Percentiles rank a stretch among this genome's conserved stretches.
These are phyloP conservation scores for Chrysoporthe deuterocubensis DNA, from an alignment of 2,329 filamentous ascomycete species.

Conservation along the genomic window DNA sequence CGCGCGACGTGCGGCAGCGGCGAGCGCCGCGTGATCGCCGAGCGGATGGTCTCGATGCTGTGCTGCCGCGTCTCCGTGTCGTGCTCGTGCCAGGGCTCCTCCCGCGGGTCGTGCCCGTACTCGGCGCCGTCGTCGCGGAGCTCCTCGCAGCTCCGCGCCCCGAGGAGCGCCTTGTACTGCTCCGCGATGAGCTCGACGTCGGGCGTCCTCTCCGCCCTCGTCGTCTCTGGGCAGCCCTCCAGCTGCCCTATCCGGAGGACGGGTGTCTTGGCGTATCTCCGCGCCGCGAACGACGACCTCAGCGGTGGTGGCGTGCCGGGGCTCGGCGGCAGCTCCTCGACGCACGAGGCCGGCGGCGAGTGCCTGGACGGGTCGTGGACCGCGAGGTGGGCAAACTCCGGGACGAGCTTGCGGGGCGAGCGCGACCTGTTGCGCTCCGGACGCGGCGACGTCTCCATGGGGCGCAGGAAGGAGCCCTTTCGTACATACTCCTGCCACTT, in stretches of 20 bases:
- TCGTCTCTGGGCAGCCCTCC: conserved; percentile 39
- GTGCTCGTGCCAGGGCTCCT: conserved; percentile 1
- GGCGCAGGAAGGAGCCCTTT: conserved; percentile 33
- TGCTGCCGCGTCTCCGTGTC: conserved; percentile 19
- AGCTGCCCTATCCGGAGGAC: conserved; percentile 55
- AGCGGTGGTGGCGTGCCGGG: conserved; percentile 25
- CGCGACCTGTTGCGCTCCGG: conserved; percentile 21
- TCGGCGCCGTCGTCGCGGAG: not conserved
- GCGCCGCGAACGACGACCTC: conserved; percentile 38
- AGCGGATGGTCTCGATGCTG: conserved; percentile 27
- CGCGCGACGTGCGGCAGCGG: conserved; percentile 25
- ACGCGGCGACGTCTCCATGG: conserved; percentile 30
- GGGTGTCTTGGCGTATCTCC: conserved; percentile 56
- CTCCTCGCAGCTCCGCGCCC: conserved; percentile 40
- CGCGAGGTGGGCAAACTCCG: conserved; percentile 44
- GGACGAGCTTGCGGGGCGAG: conserved; percentile 32
- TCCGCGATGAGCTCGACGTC: conserved; percentile 55
- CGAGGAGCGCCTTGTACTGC: conserved; percentile 53
- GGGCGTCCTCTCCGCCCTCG: conserved; percentile 36
- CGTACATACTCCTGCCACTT: conserved; percentile 41
- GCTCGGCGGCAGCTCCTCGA: conserved; percentile 22
- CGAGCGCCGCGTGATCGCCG: conserved; percentile 23
- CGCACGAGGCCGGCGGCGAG: conserved; percentile 28
- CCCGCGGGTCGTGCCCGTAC: not conserved
- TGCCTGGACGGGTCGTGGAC: conserved; percentile 31